These are phyloP conservation scores for Neurospora sp. DNA, from an alignment of 2,329 filamentous ascomycete genomes.

Conservation along the genomic window DNA sequence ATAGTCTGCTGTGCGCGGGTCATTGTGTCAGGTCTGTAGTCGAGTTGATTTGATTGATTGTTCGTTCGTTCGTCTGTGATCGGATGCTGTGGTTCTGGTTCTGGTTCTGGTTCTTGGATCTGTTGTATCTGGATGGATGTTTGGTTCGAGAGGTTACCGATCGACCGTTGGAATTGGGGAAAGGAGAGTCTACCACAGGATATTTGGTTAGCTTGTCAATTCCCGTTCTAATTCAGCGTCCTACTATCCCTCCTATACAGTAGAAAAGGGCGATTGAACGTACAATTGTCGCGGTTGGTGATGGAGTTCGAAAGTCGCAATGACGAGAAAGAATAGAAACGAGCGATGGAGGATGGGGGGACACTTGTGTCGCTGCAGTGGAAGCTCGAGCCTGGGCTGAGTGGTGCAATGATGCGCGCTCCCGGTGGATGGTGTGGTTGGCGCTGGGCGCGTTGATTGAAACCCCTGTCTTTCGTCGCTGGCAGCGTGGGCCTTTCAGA, in stretches of 20 bases:
- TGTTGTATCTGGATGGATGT: not conserved
- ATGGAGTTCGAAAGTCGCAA: not conserved
- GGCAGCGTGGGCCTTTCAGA: not conserved
- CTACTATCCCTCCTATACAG: not conserved
- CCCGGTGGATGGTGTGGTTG: not conserved
- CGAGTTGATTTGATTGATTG: not conserved
- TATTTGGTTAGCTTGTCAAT: not conserved
- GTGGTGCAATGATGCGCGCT: not conserved
- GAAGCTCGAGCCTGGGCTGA: not conserved
- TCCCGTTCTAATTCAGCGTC: not conserved
- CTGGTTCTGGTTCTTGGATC: not conserved
- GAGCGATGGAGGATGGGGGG: not conserved
- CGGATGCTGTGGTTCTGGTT: not conserved
- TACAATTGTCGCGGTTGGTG: not conserved
- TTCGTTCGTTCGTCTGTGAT: not conserved
- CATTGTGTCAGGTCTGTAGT: constrained; percentile 46
- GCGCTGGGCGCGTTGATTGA: not conserved
- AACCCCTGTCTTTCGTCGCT: not conserved
- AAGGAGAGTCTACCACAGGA: not conserved
- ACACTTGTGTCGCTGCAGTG: not conserved
- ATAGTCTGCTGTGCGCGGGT: constrained; percentile 90
- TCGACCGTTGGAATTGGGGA: not conserved
- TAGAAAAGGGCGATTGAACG: no score
- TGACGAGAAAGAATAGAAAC: not conserved
- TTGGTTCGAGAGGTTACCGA: not conserved